Base-by-base conservation (phyloP, 495 filamentous ascomycete species). In the Cenococcum geophilum region DNA sequence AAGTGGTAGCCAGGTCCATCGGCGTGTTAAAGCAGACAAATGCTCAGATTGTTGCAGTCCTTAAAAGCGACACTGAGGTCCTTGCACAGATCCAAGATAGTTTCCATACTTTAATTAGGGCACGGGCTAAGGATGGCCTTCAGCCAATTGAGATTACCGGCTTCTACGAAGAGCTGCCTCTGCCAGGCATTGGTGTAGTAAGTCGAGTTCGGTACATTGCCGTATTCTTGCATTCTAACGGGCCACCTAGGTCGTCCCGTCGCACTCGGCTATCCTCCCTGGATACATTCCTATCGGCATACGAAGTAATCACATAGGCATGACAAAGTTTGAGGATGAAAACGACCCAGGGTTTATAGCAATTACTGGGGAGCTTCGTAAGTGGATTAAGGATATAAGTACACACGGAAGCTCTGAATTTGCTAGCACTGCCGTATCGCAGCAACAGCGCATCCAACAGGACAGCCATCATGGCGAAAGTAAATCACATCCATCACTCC, bases 271-370 rank as follows among this genome's bases (percentile, higher is more conserved):
- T 35, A 73, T 68, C 34, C 60, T 79, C 9, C 65, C 71, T 0
- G 73, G 70, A 9, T 76, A 76, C 48, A 65, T 60, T 5, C 54
- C 61, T 9, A 74, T 76, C 42, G 71, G 72, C 0, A 72, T 79
- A 42, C 74, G 65, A 37, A 61, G 49, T 16, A 74, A 79, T 61
- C 76, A 79, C n/a, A n/a, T n/a, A n/a, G n/a, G n/a, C n/a, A n/a
- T n/a, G n/a, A n/a, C n/a, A n/a, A n/a, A n/a, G n/a, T n/a, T n/a
- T n/a, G n/a, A n/a, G n/a, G n/a, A n/a, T n/a, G n/a, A n/a, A n/a
- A 51, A 74, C 27, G 68, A 76, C 43, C 68, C 66, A 12, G 73
- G 68, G 0, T 75, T 72, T 58, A 27, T 59, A 14, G n/a, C 55
- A 14, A 49, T 73, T 45, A 42, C 57, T 43, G 65, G 64, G 25